Evolutionary conservation across 2,329 filamentous ascomycete genomes (phyloP).

Genomic region (Penicillium griseofulvum): DNA sequence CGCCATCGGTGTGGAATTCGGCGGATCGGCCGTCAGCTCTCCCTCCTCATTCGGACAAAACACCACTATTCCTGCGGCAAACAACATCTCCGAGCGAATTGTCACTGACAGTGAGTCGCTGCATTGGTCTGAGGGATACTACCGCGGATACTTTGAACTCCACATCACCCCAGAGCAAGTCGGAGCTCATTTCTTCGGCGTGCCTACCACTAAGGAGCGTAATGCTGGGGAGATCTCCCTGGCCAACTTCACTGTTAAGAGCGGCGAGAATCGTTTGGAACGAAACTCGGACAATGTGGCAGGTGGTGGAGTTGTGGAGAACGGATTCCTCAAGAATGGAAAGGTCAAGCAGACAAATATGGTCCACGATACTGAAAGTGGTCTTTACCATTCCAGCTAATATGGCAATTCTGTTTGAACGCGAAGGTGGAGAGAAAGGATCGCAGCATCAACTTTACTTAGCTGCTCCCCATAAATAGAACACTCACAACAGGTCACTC

Average conservation of each 20-base stretch:
- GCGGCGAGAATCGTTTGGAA: constrained; percentile 59
- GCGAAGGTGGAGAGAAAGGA: neutral
- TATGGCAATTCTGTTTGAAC: constrained; percentile 5
- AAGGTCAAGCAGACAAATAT: constrained; percentile 32
- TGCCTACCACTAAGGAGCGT: constrained; percentile 58
- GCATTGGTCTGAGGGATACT: constrained; percentile 72
- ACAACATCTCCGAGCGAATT: constrained; percentile 42
- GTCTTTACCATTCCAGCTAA: constrained; percentile 11
- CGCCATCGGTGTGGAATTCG: constrained; percentile 62
- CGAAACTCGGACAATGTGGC: constrained; percentile 34
- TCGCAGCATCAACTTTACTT: neutral
- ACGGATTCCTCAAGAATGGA: constrained; percentile 37
- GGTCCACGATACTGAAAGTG: constrained; percentile 36
- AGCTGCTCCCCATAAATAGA: neutral
- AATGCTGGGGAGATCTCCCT: constrained; percentile 65
- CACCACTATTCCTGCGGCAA: constrained; percentile 54
- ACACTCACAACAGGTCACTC: too few species aligned
- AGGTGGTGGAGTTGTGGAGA: constrained; percentile 49
- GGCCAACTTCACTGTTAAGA: constrained; percentile 67
- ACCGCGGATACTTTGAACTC: constrained; percentile 70
- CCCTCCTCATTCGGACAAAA: constrained; percentile 57
- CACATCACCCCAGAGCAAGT: constrained; percentile 57
- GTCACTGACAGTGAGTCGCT: constrained; percentile 58
- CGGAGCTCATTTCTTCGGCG: constrained; percentile 64
- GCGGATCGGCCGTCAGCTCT: constrained; percentile 65